Evolutionary conservation across 2,329 filamentous ascomycete species (phyloP).

Genomic region (Fusarium goolgardi): DNA sequence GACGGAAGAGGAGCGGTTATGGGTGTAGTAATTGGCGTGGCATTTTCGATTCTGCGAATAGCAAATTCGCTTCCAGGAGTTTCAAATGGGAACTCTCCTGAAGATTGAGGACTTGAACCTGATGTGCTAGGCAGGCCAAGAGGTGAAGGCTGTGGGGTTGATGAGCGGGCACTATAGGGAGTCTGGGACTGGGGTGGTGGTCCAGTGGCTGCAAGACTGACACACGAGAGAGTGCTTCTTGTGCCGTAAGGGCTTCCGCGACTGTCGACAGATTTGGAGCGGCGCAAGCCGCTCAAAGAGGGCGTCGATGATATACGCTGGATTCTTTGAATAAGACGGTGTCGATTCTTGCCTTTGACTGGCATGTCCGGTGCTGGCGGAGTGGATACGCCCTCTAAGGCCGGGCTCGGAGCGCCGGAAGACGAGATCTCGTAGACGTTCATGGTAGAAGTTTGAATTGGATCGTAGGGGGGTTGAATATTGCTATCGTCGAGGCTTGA

Average conservation of each 20-base stretch:
- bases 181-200: conserved; percentile 48
- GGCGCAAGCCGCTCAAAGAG: conserved; percentile 72
- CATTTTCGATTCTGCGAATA: conserved; percentile 66
- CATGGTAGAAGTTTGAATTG: conserved; percentile 32
- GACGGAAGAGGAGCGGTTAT: conserved; percentile 71
- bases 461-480: background rate
- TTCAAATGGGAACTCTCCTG: conserved; percentile 56
- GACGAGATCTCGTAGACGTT: conserved; percentile 42
- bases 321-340: conserved; percentile 77
- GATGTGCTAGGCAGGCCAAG: conserved; percentile 53
- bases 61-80: conserved; percentile 61
- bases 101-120: conserved; percentile 55
- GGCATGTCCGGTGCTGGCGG: conserved; percentile 46
- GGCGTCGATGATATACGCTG: conserved; percentile 86
- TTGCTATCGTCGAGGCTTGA: background rate
- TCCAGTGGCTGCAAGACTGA: conserved; percentile 60
- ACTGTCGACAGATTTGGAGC: conserved; percentile 74
- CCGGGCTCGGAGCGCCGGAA: conserved; percentile 46
- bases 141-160: conserved; percentile 56
- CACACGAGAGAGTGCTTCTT: conserved; percentile 64
- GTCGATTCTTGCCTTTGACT: conserved; percentile 73
- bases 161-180: conserved; percentile 46
- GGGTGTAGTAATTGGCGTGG: conserved; percentile 54
- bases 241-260: conserved; percentile 75
- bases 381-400: conserved; percentile 43